Percentiles rank a stretch among this genome's conserved stretches.
These are phyloP conservation scores for Suhomyces vadensis DNA, from an alignment of 805 yeast species.

Conservation along the genomic window DNA sequence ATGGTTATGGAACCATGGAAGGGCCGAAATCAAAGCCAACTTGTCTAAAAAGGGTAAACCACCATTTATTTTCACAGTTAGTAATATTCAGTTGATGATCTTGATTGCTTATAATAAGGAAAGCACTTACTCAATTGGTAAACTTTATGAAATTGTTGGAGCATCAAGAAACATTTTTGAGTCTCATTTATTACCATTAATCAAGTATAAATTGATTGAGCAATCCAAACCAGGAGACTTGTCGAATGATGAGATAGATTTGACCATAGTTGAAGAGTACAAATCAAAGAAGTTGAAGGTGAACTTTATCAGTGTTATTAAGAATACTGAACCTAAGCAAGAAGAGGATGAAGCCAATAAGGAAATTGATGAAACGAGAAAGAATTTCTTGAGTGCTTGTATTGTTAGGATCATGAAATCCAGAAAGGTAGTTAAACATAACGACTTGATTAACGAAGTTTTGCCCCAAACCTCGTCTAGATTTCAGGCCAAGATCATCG, in stretches of 20 bases:
- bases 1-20: constrained; percentile 95
- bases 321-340: constrained; percentile 56
- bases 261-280: constrained; percentile 76
- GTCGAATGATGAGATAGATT: constrained; percentile 49
- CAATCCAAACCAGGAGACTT: constrained; percentile 63
- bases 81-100: constrained; percentile 85
- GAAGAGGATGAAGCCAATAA: constrained; percentile 74
- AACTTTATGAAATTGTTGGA: constrained; percentile 67
- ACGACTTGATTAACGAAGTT: constrained; percentile 81
- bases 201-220: constrained; percentile 71
- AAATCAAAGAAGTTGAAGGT: constrained; percentile 81
- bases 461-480: constrained; percentile 80
- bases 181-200: constrained; percentile 75
- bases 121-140: constrained; percentile 57
- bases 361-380: constrained; percentile 85
- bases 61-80: constrained; percentile 77
- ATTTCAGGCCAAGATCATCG: constrained; percentile 82
- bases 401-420: constrained; percentile 97
- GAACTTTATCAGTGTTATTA: constrained; percentile 66
- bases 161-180: constrained; percentile 65
- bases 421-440: constrained; percentile 75
- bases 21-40: constrained; percentile 88
- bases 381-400: constrained; percentile 84
- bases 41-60: constrained; percentile 78
- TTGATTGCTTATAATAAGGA: constrained; percentile 77